A percentile compares a stretch with the other conserved stretches of the same genome.
Conservation (phyloP, 1,284 basidiomycete species). For the Sanguinoderma infundibulare region DNA sequence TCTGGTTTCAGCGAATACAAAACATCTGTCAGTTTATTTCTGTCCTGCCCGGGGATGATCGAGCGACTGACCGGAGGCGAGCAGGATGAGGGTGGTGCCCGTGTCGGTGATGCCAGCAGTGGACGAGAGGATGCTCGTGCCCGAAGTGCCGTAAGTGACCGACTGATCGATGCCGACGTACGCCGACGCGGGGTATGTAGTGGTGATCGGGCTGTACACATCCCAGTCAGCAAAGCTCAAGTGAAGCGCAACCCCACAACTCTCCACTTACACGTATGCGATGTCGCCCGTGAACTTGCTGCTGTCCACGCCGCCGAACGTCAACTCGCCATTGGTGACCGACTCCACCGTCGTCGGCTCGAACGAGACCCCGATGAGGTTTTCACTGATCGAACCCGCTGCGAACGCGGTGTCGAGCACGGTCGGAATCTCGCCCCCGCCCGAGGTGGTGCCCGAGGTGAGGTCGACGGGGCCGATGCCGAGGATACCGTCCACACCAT, state of each 20-base stretch:
- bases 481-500: constrained; percentile 55
- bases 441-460: constrained; percentile 34
- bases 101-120: constrained; percentile 35
- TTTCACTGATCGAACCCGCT: constrained; percentile 27
- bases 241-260: too few species aligned
- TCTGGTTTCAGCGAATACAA: not conserved
- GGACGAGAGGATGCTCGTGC: constrained; percentile 30
- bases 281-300: constrained; percentile 14
- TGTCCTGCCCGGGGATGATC: not conserved
- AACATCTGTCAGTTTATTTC: not conserved
- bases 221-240: not conserved
- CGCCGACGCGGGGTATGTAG: constrained; percentile 43
- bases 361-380: constrained; percentile 55
- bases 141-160: constrained; percentile 42
- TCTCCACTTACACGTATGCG: not conserved
- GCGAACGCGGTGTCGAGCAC: constrained; percentile 52
- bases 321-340: constrained; percentile 36
- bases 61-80: constrained; percentile 38
- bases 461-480: constrained; percentile 54
- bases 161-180: constrained; percentile 61
- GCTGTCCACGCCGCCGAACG: constrained; percentile 52
- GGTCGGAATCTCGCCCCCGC: constrained; percentile 39
- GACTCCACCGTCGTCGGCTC: constrained; percentile 42
- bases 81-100: constrained; percentile 38
- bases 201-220: constrained; percentile 48